These are phyloP conservation scores for Sugiyamaella qingdaonensis DNA, from an alignment of 805 yeast genomes.

Conservation along the genomic window DNA sequence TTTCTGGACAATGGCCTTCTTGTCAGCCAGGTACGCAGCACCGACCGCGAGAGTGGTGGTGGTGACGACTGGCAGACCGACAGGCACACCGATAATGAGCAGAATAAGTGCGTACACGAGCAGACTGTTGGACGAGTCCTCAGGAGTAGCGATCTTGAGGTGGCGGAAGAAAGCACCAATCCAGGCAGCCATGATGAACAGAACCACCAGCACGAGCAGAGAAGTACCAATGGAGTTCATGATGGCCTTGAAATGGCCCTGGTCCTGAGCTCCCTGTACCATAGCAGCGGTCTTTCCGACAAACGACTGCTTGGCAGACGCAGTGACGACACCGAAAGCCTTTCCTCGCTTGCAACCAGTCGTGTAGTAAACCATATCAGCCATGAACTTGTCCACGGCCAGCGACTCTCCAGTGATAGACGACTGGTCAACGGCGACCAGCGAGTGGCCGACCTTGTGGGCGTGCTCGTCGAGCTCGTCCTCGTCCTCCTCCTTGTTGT, in stretches of 20 bases:
- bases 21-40: constrained; percentile 96
- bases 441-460: constrained; percentile 81
- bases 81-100: constrained; percentile 97
- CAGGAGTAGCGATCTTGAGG: constrained; percentile 69
- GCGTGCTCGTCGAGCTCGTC: constrained; percentile 41
- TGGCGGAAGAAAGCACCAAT: constrained; percentile 94
- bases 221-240: constrained; percentile 96
- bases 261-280: constrained; percentile 93
- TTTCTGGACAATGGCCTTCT: constrained; percentile 95
- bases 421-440: constrained; percentile 79
- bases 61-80: constrained; percentile 97
- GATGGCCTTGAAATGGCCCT: constrained; percentile 97
- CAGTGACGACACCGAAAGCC: constrained; percentile 87
- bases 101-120: constrained; percentile 91
- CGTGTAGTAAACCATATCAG: constrained; percentile 87
- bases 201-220: constrained; percentile 79
- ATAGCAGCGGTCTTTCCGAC: constrained; percentile 98
- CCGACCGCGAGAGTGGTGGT: constrained; percentile 99
- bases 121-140: constrained; percentile 42
- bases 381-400: constrained; percentile 90
- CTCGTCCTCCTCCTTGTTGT: constrained; percentile 24
- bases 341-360: constrained; percentile 96
- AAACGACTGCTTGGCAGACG: constrained; percentile 92
- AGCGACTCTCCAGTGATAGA: constrained; percentile 97
- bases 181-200: constrained; percentile 86